These are phyloP conservation scores for Thalassiosira hispida DNA, from an alignment of 352 stramenopile genomes.

Conservation along the genomic window DNA sequence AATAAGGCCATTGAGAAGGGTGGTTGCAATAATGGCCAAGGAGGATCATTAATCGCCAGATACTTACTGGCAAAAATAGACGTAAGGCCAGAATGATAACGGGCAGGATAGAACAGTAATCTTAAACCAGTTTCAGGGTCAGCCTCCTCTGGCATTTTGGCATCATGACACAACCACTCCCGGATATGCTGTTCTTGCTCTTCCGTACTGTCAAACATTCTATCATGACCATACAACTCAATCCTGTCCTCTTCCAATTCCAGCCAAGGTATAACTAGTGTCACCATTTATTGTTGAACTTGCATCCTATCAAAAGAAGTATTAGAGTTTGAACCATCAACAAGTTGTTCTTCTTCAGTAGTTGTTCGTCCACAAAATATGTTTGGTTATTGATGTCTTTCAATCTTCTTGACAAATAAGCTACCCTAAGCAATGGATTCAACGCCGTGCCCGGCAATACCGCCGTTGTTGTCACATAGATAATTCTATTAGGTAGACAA, in stretches of 20 bases:
- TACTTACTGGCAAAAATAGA: constrained; percentile 79
- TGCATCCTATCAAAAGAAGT: constrained; percentile 9
- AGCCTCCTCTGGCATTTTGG: constrained; percentile 56
- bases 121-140: constrained; percentile 52
- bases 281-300: constrained; percentile 63
- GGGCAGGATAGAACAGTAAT: constrained; percentile 72
- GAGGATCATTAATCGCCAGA: no score
- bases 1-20: no score
- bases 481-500: constrained; percentile 49
- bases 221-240: constrained; percentile 69
- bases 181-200: constrained; percentile 83
- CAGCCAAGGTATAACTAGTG: constrained; percentile 83
- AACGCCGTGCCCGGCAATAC: constrained; percentile 82
- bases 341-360: no score
- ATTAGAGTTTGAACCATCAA: constrained; percentile 6
- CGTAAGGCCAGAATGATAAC: constrained; percentile 65
- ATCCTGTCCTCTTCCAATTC: constrained; percentile 73
- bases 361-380: constrained; percentile 12
- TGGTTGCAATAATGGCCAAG: no score
- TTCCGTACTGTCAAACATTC: constrained; percentile 54
- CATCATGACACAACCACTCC: constrained; percentile 57
- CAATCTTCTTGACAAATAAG: constrained; percentile 69
- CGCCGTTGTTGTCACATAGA: constrained; percentile 77
- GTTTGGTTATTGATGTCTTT: constrained; percentile 40
- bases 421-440: constrained; percentile 84